phyloP scores from a whole-genome alignment of 148 eudicot species.

The Rheum nobile region DNA sequence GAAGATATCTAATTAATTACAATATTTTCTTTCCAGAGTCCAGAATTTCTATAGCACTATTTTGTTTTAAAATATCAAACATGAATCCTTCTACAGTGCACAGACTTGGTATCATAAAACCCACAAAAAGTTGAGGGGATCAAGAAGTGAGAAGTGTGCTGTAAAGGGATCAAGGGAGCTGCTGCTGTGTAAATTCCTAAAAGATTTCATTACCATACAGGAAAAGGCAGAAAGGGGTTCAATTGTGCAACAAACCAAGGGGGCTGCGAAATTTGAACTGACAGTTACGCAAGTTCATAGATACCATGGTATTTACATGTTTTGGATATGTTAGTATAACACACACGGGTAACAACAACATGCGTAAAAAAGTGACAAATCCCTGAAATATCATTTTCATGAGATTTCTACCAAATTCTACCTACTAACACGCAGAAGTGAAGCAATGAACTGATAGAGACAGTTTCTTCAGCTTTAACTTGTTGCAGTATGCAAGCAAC shows the following conservation, averaged over 20 bases:
- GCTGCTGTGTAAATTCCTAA: too few species aligned
- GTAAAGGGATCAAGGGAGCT: too few species aligned
- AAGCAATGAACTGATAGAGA: neutral
- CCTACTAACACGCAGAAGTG: neutral
- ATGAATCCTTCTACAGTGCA: neutral
- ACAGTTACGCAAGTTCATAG: neutral
- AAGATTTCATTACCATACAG: too few species aligned
- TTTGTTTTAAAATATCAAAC: neutral
- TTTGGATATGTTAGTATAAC: neutral
- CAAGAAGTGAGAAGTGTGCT: too few species aligned
- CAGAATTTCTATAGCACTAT: neutral
- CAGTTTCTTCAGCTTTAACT: neutral
- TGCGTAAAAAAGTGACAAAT: neutral
- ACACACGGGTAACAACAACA: neutral
- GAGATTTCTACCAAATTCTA: neutral
- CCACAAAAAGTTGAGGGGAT: too few species aligned
- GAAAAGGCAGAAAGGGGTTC: too few species aligned
- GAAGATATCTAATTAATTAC: too few species aligned
- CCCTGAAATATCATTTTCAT: neutral
- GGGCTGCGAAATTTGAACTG: too few species aligned
- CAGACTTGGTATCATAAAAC: too few species aligned
- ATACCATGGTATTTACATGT: neutral
- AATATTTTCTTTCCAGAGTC: too few species aligned
- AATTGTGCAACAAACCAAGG: too few species aligned
- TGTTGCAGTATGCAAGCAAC: neutral